Evolutionary conservation across 2,329 filamentous ascomycete genomes (phyloP).

Genomic region (Colletotrichum spaethianum): DNA sequence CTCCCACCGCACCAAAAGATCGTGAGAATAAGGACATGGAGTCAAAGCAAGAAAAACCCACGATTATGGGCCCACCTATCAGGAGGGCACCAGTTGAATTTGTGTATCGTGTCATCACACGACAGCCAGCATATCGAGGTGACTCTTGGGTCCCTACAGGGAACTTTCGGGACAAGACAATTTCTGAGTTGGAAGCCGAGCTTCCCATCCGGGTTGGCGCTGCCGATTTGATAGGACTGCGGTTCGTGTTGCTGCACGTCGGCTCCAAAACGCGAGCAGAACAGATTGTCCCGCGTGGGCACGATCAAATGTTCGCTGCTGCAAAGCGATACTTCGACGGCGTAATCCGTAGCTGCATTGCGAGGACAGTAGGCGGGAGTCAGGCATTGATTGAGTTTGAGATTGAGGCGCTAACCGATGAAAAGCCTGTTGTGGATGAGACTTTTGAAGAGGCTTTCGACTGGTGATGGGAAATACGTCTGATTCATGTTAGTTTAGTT

Average conservation of each 20-base stretch:
- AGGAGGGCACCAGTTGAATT: neutral
- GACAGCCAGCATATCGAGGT: neutral
- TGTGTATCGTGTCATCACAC: conserved; percentile 5
- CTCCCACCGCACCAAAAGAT: neutral
- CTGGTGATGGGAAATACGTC: neutral
- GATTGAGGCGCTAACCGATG: neutral
- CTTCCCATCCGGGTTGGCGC: neutral
- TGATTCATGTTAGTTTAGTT: neutral
- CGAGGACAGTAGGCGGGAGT: neutral
- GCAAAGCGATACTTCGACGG: neutral
- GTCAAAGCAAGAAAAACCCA: neutral
- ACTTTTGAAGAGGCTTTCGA: neutral
- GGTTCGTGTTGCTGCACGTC: neutral
- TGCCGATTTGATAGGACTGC: neutral
- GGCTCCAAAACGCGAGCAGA: neutral
- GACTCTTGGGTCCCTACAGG: neutral
- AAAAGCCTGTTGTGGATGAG: neutral
- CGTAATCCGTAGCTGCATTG: neutral
- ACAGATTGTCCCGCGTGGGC: neutral
- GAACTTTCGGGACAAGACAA: neutral
- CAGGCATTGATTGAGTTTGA: neutral
- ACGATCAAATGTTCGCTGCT: neutral
- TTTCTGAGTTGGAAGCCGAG: neutral
- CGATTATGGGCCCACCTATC: too few relatives aligned
- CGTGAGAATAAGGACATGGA: neutral